Percentiles rank a stretch among this genome's conserved stretches.
Conservation (phyloP, 2,329 filamentous ascomycete genomes). For the Raffaelea deltoideospora region DNA sequence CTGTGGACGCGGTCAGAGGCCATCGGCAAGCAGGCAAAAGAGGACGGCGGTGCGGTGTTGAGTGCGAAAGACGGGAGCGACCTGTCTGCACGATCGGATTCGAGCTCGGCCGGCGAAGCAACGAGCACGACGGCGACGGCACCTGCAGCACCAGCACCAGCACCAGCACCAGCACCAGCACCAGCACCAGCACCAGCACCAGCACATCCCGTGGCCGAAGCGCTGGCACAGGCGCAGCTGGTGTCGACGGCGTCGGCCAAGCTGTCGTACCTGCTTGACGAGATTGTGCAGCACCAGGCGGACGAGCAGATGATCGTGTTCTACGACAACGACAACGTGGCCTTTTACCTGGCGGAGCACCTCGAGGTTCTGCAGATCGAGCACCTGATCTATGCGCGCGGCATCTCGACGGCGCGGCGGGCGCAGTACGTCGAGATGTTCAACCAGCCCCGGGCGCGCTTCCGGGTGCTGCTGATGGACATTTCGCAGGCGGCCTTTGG, state of each 20-base stretch:
- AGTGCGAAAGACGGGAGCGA: too few species aligned
- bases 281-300: conserved; percentile 50
- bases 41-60: too few species aligned
- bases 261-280: conserved; percentile 68
- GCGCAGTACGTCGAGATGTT: conserved; percentile 68
- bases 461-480: conserved; percentile 76
- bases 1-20: too few species aligned
- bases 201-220: conserved; percentile 18
- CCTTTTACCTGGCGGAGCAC: conserved; percentile 70
- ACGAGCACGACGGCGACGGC: too few species aligned
- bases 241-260: conserved; percentile 78
- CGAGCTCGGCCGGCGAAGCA: too few species aligned
- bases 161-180: background rate
- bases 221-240: conserved; percentile 45
- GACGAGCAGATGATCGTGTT: conserved; percentile 83
- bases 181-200: background rate
- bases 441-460: conserved; percentile 46
- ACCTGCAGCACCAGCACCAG: background rate
- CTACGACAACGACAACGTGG: conserved; percentile 77
- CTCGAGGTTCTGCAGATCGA: conserved; percentile 55
- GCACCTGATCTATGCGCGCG: conserved; percentile 53
- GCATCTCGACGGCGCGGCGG: conserved; percentile 43
- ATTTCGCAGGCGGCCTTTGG: conserved; percentile 80
- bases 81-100: too few species aligned
- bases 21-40: too few species aligned